Percentiles rank a stretch among this genome's conserved stretches.
Evolutionary conservation across 1,284 basidiomycete species (phyloP).

Genomic region (Fomitopsis palustris): DNA sequence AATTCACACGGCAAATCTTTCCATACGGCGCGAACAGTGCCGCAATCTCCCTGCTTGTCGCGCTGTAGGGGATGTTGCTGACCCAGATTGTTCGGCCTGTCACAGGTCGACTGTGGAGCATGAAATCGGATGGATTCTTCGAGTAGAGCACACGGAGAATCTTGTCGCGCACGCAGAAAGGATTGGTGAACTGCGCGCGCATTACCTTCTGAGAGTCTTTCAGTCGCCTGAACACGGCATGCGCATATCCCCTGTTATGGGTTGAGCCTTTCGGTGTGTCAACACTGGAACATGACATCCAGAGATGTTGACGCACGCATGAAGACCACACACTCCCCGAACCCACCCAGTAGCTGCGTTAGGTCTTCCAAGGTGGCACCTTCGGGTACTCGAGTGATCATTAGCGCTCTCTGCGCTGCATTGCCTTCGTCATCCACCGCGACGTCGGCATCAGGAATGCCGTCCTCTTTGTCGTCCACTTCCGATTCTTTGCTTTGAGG

Average conservation of each 20-base stretch:
- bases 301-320: not conserved
- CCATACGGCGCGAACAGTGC: not conserved
- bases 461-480: not conserved
- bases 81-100: constrained; percentile 5
- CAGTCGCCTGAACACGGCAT: not conserved
- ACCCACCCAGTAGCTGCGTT: not conserved
- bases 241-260: not conserved
- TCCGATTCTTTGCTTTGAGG: not conserved
- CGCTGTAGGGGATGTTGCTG: constrained; percentile 7
- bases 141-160: not conserved
- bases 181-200: not conserved
- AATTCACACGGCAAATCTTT: not conserved
- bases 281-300: not conserved
- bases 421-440: not conserved
- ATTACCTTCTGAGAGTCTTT: not conserved
- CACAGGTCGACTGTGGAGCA: not conserved
- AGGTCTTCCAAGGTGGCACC: not conserved
- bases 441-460: not conserved
- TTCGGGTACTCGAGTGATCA: not conserved
- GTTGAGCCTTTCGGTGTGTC: not conserved
- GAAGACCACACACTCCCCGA: not conserved
- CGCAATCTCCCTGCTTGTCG: constrained; percentile 2
- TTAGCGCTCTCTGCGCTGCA: not conserved
- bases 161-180: not conserved
- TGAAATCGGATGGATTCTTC: too few relatives aligned